A percentile compares a stretch with the other conserved stretches of the same genome.
phyloP scores from a whole-genome alignment of 78 protist genomes.

The Capsaspora owczarzaki region DNA sequence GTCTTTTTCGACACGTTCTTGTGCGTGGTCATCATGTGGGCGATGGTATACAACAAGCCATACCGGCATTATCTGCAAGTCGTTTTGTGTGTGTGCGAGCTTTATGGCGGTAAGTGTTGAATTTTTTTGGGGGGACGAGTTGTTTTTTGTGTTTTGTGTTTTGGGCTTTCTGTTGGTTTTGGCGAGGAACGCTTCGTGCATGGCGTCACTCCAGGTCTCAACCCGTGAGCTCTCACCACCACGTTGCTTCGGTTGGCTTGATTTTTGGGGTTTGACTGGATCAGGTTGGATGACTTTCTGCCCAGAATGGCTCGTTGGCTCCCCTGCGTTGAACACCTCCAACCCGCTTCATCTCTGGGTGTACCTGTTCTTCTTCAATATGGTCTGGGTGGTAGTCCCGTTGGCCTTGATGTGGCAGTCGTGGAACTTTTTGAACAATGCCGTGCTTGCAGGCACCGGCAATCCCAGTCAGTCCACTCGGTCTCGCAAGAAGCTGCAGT shows the following conservation, averaged over 20 bases:
- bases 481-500: too few species aligned
- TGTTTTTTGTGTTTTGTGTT: too few species aligned
- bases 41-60: background rate
- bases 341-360: background rate
- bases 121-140: too few species aligned
- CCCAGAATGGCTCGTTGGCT: slow-evolving; percentile 6
- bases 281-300: background rate
- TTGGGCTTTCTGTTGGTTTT: too few species aligned
- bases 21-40: background rate
- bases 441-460: too few species aligned
- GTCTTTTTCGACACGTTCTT: background rate
- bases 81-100: slow-evolving; percentile 15
- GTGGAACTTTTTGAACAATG: background rate
- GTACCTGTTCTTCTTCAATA: background rate
- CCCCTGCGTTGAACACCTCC: background rate
- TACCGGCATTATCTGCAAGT: background rate
- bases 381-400: slow-evolving; percentile 5
- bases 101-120: slow-evolving; percentile 10
- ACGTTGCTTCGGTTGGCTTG: background rate
- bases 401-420: background rate
- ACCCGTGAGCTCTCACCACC: too few species aligned
- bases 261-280: too few species aligned
- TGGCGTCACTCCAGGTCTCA: too few species aligned
- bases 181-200: too few species aligned
- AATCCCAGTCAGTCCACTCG: too few species aligned